Percentiles rank a stretch among this genome's conserved stretches.
phyloP scores from a whole-genome alignment of 257 asterid genomes.

The Echites panduratus region DNA sequence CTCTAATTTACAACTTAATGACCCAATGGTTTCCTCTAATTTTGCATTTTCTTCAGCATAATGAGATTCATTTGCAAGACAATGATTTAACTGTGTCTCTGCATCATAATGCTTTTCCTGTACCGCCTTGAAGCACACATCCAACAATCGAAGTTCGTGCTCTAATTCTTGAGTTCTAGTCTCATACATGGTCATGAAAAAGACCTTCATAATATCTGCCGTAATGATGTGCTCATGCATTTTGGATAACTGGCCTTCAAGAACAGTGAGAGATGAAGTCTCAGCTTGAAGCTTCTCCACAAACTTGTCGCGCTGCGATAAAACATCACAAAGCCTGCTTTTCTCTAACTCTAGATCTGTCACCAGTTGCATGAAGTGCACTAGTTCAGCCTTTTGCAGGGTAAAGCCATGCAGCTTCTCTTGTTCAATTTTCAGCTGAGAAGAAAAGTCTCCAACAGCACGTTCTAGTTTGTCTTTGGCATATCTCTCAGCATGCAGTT shows the following conservation, averaged over 20 bases:
- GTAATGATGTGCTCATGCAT: slow-evolving; percentile 44
- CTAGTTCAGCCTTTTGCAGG: slow-evolving; percentile 47
- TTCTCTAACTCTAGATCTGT: slow-evolving; percentile 58
- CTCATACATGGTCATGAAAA: slow-evolving; percentile 43
- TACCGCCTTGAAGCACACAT: slow-evolving; percentile 36
- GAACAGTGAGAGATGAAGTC: slow-evolving; percentile 31
- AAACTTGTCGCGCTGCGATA: slow-evolving; percentile 38
- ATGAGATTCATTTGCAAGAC: slow-evolving; percentile 41
- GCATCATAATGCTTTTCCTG: slow-evolving; percentile 36
- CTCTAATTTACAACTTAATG: slow-evolving; percentile 51
- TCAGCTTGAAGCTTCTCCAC: slow-evolving; percentile 40
- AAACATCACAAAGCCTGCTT: slow-evolving; percentile 42
- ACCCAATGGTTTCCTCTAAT: slow-evolving; percentile 31
- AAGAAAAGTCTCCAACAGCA: slow-evolving; percentile 48
- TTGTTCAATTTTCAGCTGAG: slow-evolving; percentile 38
- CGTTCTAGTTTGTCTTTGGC: slow-evolving; percentile 47
- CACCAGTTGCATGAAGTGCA: slow-evolving; percentile 40
- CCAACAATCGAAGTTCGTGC: slow-evolving; percentile 41
- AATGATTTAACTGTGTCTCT: slow-evolving; percentile 37
- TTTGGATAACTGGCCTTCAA: slow-evolving; percentile 48
- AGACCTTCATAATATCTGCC: slow-evolving; percentile 49
- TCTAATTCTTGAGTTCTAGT: slow-evolving; percentile 32
- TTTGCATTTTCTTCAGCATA: slow-evolving; percentile 39
- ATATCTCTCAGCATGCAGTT: slow-evolving; percentile 42
- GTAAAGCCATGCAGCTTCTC: slow-evolving; percentile 32